Evolutionary conservation across 192 early-diverging fungal species (phyloP), one percentile per base, ranked within the genome.

Genomic region (Backusella westeae): DNA sequence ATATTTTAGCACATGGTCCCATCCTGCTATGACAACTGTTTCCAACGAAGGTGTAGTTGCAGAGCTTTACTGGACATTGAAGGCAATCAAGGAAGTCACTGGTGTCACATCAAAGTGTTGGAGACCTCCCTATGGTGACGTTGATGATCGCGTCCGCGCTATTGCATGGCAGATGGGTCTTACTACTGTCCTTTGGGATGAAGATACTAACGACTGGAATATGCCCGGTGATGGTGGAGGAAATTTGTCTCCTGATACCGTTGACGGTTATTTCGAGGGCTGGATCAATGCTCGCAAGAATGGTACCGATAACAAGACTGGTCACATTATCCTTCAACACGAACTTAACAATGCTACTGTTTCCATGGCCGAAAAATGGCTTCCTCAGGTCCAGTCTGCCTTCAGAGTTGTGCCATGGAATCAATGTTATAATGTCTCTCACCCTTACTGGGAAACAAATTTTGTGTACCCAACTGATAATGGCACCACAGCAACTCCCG

Each of bases 81-180:
- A 78, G 36, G 80, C 82, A 5, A 85, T 89, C 53, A 85, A 86
- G 63, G 80, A 81, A 68, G 81, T 82, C 10, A 85, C 85, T 38
- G 87, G 87, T 6, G 71, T 86, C 2, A 80, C 77, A 21, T 74
- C 86, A 26, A 80, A 81, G 29, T 86, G 83, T 59, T 83, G 83
- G 82, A 80, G 87, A 49, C 87, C 87, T 67, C 87, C 87, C 10
- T 89, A 81, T 81, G 87, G 87, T 36, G 87, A 85, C 53, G 85
- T 85, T 32, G 85, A 88, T 76, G 84, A 84, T 74, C 87, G 87
- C 72, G 87, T 88, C 46, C 85, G 87, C 38, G 71, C 77, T 32
- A 83, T 83, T 32, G 82, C 82, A 59, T 71, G 68, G 67, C 82
- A 83, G 49, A 79, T 83, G 78, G 82, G 82, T 65, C 67, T 83